Evolutionary conservation across 306 rosid genomes (phyloP).

Genomic region (Hippophae rhamnoides): DNA sequence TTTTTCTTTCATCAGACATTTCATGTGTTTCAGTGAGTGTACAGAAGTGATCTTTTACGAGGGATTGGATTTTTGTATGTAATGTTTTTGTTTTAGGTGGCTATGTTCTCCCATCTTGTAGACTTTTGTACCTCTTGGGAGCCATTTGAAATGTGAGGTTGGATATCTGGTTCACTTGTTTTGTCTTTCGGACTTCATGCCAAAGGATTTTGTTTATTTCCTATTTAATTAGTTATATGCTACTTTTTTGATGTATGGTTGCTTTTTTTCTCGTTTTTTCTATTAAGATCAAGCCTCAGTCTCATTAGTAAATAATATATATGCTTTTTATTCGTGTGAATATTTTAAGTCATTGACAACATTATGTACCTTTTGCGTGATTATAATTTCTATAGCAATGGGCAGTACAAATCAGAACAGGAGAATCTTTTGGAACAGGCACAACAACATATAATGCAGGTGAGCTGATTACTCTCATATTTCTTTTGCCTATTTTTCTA

Average conservation of each 20-base stretch:
- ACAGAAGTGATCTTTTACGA: too few species aligned
- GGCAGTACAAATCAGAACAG: constrained; percentile 71
- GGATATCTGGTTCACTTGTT: neutral
- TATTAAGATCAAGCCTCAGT: neutral
- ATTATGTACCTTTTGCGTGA: neutral
- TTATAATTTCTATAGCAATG: constrained; percentile 25
- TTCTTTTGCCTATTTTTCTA: constrained; percentile 7
- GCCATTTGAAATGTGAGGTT: neutral
- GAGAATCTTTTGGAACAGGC: constrained; percentile 59
- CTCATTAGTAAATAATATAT: neutral
- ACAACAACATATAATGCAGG: constrained; percentile 78
- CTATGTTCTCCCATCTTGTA: too few species aligned
- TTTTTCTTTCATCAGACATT: too few species aligned
- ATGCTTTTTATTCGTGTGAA: neutral
- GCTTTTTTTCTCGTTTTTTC: neutral
- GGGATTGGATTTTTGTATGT: too few species aligned
- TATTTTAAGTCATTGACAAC: neutral
- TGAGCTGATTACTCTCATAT: constrained; percentile 3
- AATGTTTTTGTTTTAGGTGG: too few species aligned
- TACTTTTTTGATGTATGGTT: neutral
- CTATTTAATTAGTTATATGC: too few species aligned
- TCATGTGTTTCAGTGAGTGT: too few species aligned
- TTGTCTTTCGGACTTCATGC: too few species aligned
- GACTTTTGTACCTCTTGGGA: neutral
- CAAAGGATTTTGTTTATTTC: too few species aligned